These are phyloP conservation scores for Babjeviella inositovora DNA, from an alignment of 805 yeast genomes.

Conservation along the genomic window DNA sequence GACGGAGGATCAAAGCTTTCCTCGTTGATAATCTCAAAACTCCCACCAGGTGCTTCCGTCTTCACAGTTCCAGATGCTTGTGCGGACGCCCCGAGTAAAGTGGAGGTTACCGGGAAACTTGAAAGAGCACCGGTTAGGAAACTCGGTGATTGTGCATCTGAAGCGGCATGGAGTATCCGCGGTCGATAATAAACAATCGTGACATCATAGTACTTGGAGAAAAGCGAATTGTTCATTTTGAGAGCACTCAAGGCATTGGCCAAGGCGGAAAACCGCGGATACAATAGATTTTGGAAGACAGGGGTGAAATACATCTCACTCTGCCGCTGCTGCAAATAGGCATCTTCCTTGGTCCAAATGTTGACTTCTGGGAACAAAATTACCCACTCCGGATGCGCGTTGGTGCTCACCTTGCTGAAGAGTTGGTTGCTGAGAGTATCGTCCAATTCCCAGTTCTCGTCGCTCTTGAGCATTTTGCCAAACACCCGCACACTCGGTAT, in stretches of 20 bases:
- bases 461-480: conserved; percentile 29
- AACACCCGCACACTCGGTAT: conserved; percentile 46
- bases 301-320: conserved; percentile 48
- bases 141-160: conserved; percentile 4
- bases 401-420: conserved; percentile 16
- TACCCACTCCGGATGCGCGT: conserved; percentile 38
- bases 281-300: conserved; percentile 38
- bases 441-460: conserved; percentile 58
- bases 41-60: no score
- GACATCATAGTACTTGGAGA: conserved; percentile 34
- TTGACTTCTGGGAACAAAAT: conserved; percentile 80
- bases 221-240: conserved; percentile 14
- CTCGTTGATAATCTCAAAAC: conserved; percentile 3
- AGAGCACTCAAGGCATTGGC: conserved; percentile 28
- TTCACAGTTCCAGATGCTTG: no score
- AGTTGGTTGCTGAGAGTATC: conserved; percentile 13
- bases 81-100: no score
- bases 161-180: conserved; percentile 1
- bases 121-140: no score
- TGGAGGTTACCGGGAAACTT: no score
- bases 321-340: conserved; percentile 32
- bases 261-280: conserved; percentile 61
- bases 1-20: conserved; percentile 9
- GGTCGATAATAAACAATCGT: conserved; percentile 26
- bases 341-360: conserved; percentile 33